Conservation (phyloP, 1,284 basidiomycete genomes). For the Melampsora occidentalis region DNA sequence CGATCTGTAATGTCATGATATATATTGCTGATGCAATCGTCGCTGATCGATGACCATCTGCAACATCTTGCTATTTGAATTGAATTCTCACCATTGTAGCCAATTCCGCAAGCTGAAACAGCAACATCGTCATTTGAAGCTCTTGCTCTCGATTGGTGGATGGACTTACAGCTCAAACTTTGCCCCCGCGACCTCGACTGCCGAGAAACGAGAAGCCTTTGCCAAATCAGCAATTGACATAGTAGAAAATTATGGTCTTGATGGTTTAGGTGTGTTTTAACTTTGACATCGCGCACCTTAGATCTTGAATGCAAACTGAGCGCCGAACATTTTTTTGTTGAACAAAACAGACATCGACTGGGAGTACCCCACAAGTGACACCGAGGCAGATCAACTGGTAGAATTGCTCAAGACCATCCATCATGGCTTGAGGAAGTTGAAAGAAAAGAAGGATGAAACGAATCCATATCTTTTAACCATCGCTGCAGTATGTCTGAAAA, state of each 20-base stretch:
- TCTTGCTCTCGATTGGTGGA: slow-evolving; percentile 53
- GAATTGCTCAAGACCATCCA: slow-evolving; percentile 17
- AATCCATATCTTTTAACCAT: slow-evolving; percentile 37
- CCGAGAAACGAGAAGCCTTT: slow-evolving; percentile 49
- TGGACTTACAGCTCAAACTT: slow-evolving; percentile 54
- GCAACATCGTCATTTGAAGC: slow-evolving; percentile 52
- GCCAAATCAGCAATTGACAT: slow-evolving; percentile 50
- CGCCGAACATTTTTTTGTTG: no score
- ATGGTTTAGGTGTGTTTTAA: slow-evolving; percentile 47
- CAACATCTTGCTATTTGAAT: no score
- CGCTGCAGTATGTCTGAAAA: slow-evolving; percentile 26
- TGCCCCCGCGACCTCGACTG: slow-evolving; percentile 48
- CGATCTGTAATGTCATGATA: not conserved
- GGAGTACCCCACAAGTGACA: slow-evolving; percentile 40
- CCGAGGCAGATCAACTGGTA: slow-evolving; percentile 33
- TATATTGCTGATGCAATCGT: not conserved
- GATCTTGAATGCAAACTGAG: no score
- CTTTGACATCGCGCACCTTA: no score
- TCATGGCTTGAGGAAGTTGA: slow-evolving; percentile 12
- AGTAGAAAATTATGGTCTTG: slow-evolving; percentile 52
- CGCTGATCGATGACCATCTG: no score
- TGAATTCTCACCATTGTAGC: not conserved
- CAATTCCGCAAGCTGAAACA: slow-evolving; percentile 50
- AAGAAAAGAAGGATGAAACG: slow-evolving; percentile 23
- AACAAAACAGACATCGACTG: slow-evolving; percentile 25